Conservation (phyloP, 2,329 filamentous ascomycete species). For the Aspergillus persii region DNA sequence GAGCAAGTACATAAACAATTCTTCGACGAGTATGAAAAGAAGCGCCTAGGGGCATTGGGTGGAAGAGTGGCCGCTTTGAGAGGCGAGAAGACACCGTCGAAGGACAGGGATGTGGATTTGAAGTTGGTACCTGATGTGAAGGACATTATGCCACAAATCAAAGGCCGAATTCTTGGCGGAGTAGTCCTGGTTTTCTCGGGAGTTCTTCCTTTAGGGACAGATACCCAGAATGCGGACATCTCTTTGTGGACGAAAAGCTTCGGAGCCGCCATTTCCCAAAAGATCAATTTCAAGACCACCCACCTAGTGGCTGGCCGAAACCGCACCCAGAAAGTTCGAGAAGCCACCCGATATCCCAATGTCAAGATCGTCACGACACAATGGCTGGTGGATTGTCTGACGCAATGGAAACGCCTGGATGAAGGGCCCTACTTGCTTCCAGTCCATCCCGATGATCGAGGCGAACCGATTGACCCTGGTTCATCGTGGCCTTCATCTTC, state of each 20-base stretch:
- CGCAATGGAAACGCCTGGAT: constrained; percentile 76
- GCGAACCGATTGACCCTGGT: constrained; percentile 41
- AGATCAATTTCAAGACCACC: constrained; percentile 47
- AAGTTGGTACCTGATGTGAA: constrained; percentile 79
- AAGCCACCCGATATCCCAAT: constrained; percentile 72
- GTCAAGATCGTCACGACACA: constrained; percentile 90
- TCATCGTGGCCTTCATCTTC: constrained; percentile 45
- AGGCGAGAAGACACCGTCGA: constrained; percentile 45
- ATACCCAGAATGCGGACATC: constrained; percentile 79
- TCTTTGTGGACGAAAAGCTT: constrained; percentile 84
- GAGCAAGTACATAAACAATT: constrained; percentile 73
- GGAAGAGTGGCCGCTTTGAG: constrained; percentile 51
- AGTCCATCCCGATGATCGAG: constrained; percentile 67
- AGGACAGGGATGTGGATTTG: constrained; percentile 49
- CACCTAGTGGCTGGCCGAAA: constrained; percentile 57
- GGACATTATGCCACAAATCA: constrained; percentile 77
- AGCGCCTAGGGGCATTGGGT: constrained; percentile 43
- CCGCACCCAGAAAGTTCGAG: constrained; percentile 85
- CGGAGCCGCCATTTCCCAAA: constrained; percentile 61
- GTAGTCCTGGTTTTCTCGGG: constrained; percentile 85
- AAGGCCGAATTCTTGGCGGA: constrained; percentile 70
- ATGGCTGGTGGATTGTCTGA: constrained; percentile 84
- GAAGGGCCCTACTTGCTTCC: constrained; percentile 76
- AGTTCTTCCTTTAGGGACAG: constrained; percentile 77
- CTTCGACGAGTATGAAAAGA: constrained; percentile 75